phyloP scores from a whole-genome alignment of 495 filamentous ascomycete species.

The Penicillium bialowiezense region DNA sequence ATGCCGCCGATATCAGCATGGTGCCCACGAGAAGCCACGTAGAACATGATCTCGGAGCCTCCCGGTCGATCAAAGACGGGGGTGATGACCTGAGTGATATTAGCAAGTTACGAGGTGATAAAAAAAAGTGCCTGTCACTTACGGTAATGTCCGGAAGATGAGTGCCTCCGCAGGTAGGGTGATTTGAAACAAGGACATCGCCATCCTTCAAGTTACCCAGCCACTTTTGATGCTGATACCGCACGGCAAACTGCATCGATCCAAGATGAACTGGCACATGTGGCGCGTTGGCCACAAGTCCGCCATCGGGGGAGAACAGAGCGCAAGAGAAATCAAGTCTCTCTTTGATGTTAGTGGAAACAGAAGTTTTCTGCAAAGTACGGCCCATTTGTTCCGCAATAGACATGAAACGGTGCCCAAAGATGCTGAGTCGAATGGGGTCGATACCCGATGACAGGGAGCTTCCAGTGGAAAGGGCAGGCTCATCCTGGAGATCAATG shows the following conservation, averaged over 20 bases:
- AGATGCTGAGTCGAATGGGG: slow-evolving; percentile 93
- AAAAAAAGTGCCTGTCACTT: slow-evolving; percentile 8
- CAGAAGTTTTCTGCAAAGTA: slow-evolving; percentile 93
- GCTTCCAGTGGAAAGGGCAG: neutral
- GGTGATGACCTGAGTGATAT: slow-evolving; percentile 53
- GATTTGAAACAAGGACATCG: slow-evolving; percentile 94
- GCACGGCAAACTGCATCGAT: slow-evolving; percentile 92
- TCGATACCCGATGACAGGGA: slow-evolving; percentile 61
- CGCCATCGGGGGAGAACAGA: slow-evolving; percentile 87
- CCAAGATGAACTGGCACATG: slow-evolving; percentile 93
- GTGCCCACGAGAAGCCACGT: slow-evolving; percentile 91
- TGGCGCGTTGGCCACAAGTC: slow-evolving; percentile 90
- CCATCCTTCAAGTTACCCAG: slow-evolving; percentile 79
- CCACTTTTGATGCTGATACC: slow-evolving; percentile 92
- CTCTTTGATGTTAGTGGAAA: slow-evolving; percentile 98
- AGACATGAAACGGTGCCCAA: slow-evolving; percentile 96
- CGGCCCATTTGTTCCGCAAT: slow-evolving; percentile 98
- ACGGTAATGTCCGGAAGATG: slow-evolving; percentile 93
- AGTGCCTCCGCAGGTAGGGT: slow-evolving; percentile 89
- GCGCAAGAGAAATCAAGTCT: slow-evolving; percentile 96
- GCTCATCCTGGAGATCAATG: slow-evolving; percentile 50
- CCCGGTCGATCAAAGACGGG: slow-evolving; percentile 71
- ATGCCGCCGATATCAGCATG: slow-evolving; percentile 98
- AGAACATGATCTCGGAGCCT: slow-evolving; percentile 89
- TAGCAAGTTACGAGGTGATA: neutral